A percentile compares a stretch with the other conserved stretches of the same genome.
These are phyloP conservation scores for Blastobotrys attinorum DNA, from an alignment of 805 yeast genomes.

Conservation along the genomic window DNA sequence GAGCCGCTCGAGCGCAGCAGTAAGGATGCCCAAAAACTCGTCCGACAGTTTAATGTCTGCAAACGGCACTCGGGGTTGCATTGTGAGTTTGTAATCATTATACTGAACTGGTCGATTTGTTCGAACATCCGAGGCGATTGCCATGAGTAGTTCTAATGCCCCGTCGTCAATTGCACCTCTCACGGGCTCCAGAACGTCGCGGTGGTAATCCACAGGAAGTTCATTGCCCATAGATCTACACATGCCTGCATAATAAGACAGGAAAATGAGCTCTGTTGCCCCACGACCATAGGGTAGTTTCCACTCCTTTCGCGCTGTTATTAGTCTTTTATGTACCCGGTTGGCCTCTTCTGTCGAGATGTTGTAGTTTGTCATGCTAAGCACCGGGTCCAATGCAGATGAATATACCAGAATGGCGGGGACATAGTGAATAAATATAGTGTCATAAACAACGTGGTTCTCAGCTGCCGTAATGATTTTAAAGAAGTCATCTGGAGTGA, in stretches of 20 bases:
- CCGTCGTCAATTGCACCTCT: constrained; percentile 28
- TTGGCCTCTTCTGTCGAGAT: constrained; percentile 12
- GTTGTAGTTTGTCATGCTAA: constrained; percentile 5
- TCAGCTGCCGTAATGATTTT: constrained; percentile 40
- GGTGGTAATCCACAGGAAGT: constrained; percentile 13
- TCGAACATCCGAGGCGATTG: constrained; percentile 28
- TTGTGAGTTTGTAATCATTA: constrained; percentile 19
- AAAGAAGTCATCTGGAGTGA: constrained; percentile 31
- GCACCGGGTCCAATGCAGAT: constrained; percentile 12
- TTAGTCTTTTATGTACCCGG: constrained; percentile 4
- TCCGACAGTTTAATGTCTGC: constrained; percentile 6
- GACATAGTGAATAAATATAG: constrained; percentile 49
- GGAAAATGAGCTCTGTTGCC: constrained; percentile 19
- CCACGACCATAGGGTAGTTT: constrained; percentile 22
- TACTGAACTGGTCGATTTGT: constrained; percentile 11
- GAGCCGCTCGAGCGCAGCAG: constrained; percentile 19
- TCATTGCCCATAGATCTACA: constrained; percentile 5
- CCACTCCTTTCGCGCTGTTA: constrained; percentile 17
- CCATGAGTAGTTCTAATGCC: constrained; percentile 32
- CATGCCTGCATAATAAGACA: constrained; percentile 14
- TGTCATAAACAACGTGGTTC: constrained; percentile 50
- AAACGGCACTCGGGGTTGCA: constrained; percentile 26
- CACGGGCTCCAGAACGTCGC: constrained; percentile 21
- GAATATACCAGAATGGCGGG: constrained; percentile 16
- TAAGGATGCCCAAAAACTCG: constrained; percentile 10